These are phyloP conservation scores for Nicotiana undulata DNA, from an alignment of 257 asterid species.

Conservation along the genomic window DNA sequence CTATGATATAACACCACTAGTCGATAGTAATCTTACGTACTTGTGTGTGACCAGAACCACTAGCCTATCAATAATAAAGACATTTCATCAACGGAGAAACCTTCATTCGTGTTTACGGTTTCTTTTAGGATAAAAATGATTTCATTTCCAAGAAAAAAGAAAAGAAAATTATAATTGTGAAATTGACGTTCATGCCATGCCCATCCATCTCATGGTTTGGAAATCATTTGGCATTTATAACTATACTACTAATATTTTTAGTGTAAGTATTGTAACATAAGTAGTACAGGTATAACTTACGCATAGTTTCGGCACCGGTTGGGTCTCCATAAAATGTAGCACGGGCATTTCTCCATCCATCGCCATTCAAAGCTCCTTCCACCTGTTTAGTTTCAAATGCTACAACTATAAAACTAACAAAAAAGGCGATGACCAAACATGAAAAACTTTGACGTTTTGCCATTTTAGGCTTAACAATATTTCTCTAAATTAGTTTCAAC, in stretches of 20 bases:
- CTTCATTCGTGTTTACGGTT: background rate
- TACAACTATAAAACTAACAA: background rate
- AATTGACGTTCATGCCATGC: no score
- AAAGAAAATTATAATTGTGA: no score
- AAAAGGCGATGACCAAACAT: background rate
- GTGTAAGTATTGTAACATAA: no score
- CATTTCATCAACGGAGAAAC: background rate
- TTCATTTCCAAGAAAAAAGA: no score
- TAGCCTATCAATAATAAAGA: background rate
- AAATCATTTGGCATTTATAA: no score
- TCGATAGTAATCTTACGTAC: background rate
- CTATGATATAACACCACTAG: background rate
- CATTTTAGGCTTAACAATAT: background rate
- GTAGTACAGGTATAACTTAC: background rate
- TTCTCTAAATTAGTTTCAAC: background rate
- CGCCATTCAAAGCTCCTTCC: background rate
- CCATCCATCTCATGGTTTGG: no score
- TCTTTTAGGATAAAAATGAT: background rate
- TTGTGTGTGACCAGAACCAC: no score
- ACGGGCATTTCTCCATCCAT: constrained; percentile 1
- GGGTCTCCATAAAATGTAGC: constrained; percentile 10
- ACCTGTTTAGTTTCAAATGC: background rate
- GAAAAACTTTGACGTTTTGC: background rate
- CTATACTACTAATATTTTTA: no score
- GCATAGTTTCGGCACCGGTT: background rate